Evolutionary conservation across 345 rosid species (phyloP).

Genomic region (Salix udensis): DNA sequence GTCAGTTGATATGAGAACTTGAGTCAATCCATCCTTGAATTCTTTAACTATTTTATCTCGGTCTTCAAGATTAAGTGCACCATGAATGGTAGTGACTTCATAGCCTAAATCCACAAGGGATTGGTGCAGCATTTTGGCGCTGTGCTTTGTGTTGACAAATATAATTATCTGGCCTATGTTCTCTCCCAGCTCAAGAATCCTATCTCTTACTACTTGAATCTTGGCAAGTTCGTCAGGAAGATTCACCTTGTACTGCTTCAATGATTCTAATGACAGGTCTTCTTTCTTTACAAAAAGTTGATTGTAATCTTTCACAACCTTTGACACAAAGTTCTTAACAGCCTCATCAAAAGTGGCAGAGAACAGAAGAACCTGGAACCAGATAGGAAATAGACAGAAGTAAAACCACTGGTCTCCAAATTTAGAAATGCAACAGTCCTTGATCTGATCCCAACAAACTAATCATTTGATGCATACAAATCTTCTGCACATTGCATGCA

Average conservation of each 20-base stretch:
- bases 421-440: neutral
- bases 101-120: constrained; percentile 70
- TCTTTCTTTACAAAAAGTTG: constrained; percentile 91
- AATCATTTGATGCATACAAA: too few species aligned
- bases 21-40: constrained; percentile 79
- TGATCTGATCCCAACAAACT: neutral
- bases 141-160: constrained; percentile 60
- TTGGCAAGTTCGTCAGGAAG: constrained; percentile 79
- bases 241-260: constrained; percentile 84
- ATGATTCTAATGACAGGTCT: constrained; percentile 73
- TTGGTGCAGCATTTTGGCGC: constrained; percentile 57
- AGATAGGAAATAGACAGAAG: constrained; percentile 1
- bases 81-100: constrained; percentile 80
- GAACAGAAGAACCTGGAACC: constrained; percentile 70
- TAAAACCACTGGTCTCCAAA: neutral
- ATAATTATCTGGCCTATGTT: constrained; percentile 76
- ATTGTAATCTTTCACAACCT: constrained; percentile 54
- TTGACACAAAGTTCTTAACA: constrained; percentile 73
- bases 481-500: too few species aligned
- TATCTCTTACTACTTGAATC: constrained; percentile 66
- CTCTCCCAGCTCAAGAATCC: constrained; percentile 81
- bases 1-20: constrained; percentile 86
- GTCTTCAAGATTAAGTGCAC: constrained; percentile 53
- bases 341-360: constrained; percentile 86
- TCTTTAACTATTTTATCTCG: constrained; percentile 84